These are phyloP conservation scores for Schrenkiella parvula DNA, from an alignment of 345 rosid genomes.

Conservation along the genomic window DNA sequence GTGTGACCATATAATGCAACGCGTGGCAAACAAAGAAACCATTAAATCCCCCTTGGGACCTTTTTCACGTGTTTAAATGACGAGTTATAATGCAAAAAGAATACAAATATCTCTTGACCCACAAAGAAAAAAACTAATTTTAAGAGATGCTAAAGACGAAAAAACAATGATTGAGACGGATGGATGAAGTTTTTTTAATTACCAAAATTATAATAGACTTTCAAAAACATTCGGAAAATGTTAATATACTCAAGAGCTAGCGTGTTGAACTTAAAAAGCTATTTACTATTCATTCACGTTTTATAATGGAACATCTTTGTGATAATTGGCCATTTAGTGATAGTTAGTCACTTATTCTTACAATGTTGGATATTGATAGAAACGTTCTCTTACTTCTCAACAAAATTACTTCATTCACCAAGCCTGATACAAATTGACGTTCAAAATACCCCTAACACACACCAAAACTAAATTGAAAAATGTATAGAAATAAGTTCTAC, in stretches of 20 bases:
- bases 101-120: background rate
- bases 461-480: background rate
- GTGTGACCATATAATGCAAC: background rate
- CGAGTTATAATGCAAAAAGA: background rate
- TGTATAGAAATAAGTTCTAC: background rate
- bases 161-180: background rate
- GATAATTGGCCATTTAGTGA: background rate
- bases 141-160: background rate
- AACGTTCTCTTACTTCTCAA: background rate
- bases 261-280: background rate
- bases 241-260: background rate
- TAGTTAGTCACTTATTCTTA: background rate
- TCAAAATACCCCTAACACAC: background rate
- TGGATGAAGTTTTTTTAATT: too few relatives aligned
- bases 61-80: background rate
- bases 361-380: background rate
- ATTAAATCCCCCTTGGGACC: background rate
- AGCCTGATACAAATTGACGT: constrained; percentile 1
- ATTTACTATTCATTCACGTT: background rate
- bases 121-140: background rate
- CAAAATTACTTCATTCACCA: background rate
- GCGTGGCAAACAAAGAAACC: background rate
- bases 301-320: background rate
- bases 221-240: too few relatives aligned
- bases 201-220: background rate